phyloP scores from a whole-genome alignment of 108 stramenopile species.

The Skeletonema potamos region DNA sequence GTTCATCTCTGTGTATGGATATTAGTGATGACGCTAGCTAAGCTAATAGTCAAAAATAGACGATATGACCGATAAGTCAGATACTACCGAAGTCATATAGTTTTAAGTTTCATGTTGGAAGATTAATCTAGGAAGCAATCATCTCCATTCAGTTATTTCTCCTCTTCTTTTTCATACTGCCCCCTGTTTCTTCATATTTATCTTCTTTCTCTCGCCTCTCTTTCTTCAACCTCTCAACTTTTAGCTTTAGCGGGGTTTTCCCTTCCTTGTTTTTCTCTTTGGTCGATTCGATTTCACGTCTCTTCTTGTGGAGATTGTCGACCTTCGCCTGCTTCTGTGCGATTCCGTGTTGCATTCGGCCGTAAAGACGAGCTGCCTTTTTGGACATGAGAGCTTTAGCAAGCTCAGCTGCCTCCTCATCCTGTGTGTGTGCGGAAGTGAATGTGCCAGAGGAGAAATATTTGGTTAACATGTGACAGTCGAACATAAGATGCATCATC shows the following conservation, averaged over 20 bases:
- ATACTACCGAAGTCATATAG: too few relatives aligned
- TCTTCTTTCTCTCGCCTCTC: slow-evolving; percentile 30
- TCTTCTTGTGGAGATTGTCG: slow-evolving; percentile 69
- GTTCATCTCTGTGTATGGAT: too few relatives aligned
- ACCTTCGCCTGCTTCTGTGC: slow-evolving; percentile 79
- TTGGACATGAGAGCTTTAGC: slow-evolving; percentile 93
- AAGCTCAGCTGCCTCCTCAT: slow-evolving; percentile 83
- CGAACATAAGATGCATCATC: neutral
- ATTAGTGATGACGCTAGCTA: too few relatives aligned
- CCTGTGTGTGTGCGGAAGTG: slow-evolving; percentile 20
- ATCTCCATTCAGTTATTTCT: slow-evolving; percentile 1
- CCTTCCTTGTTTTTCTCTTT: slow-evolving; percentile 60
- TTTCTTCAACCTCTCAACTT: slow-evolving; percentile 65
- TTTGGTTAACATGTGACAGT: neutral
- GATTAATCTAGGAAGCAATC: neutral
- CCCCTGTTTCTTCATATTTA: slow-evolving; percentile 27
- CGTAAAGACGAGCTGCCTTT: slow-evolving; percentile 90
- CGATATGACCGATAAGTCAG: too few relatives aligned
- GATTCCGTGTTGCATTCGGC: slow-evolving; percentile 93
- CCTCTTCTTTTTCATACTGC: slow-evolving; percentile 43
- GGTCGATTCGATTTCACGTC: slow-evolving; percentile 68
- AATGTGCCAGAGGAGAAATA: neutral
- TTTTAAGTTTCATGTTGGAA: too few relatives aligned
- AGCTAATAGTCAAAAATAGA: too few relatives aligned
- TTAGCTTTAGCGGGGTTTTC: slow-evolving; percentile 67